Conservation (phyloP, 768 basidiomycete genomes). For the Ramaria sp. region DNA sequence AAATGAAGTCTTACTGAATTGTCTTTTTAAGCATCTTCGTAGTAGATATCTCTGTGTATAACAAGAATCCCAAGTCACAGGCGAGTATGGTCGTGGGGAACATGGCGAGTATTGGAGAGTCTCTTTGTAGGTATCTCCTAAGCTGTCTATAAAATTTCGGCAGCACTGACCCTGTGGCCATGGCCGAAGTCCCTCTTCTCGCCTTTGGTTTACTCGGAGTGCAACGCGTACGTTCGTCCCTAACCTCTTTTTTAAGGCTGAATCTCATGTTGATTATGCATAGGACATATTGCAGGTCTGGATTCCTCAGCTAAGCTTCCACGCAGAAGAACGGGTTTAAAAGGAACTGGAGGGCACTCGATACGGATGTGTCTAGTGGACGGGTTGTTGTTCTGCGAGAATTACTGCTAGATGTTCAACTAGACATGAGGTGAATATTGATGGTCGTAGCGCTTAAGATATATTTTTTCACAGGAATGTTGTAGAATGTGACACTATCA, state of each 20-base stretch:
- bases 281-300: neutral
- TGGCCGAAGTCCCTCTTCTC: neutral
- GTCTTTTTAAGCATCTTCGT: neutral
- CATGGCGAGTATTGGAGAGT: neutral
- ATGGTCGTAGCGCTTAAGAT: too few species aligned
- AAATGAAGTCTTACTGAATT: neutral
- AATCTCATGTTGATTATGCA: neutral
- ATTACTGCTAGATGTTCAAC: too few species aligned
- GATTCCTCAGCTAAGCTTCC: neutral
- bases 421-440: too few species aligned
- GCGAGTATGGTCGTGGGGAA: neutral
- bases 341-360: too few species aligned
- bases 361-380: too few species aligned
- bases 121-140: neutral
- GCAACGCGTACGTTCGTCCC: neutral
- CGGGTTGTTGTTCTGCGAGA: too few species aligned
- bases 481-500: too few species aligned
- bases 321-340: neutral
- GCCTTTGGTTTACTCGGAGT: neutral
- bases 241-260: neutral
- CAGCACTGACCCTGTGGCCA: neutral
- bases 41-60: neutral
- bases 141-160: neutral
- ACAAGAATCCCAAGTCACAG: neutral
- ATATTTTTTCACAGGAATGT: too few species aligned